A percentile compares a stretch with the other conserved stretches of the same genome.
These are phyloP conservation scores for Backusella luteola DNA, from an alignment of 192 early-diverging fungal genomes.

Conservation along the genomic window DNA sequence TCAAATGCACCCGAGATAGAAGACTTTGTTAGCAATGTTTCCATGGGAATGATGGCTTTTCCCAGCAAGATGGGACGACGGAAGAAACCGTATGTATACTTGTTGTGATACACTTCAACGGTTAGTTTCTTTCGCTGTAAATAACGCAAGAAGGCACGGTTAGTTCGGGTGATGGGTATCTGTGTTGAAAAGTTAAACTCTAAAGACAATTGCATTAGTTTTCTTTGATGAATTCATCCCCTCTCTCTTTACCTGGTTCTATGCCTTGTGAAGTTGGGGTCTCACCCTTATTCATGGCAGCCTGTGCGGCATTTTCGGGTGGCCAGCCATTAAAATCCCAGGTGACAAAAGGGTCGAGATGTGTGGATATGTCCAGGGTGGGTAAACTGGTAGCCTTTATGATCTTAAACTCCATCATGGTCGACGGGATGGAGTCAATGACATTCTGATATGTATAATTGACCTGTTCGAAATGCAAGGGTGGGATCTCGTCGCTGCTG, in stretches of 20 bases:
- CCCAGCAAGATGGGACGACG: conserved; percentile 58
- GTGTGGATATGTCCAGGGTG: conserved; percentile 49
- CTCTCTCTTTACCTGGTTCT: conserved; percentile 48
- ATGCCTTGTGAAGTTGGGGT: conserved; percentile 46
- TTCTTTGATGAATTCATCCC: neutral
- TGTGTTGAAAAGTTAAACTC: conserved; percentile 54
- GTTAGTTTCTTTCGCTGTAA: conserved; percentile 66
- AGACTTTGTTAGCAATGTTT: conserved; percentile 56
- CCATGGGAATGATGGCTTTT: conserved; percentile 53
- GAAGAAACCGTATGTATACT: conserved; percentile 50
- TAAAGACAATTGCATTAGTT: conserved; percentile 18
- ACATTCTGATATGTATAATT: conserved; percentile 49
- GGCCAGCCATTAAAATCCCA: conserved; percentile 80
- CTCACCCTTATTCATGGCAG: conserved; percentile 62
- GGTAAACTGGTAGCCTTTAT: conserved; percentile 55
- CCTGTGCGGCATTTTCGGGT: conserved; percentile 46
- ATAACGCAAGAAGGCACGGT: conserved; percentile 57
- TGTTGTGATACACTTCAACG: conserved; percentile 69
- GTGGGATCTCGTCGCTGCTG: conserved; percentile 34
- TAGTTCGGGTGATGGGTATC: conserved; percentile 60
- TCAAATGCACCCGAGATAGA: conserved; percentile 66
- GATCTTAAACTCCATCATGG: conserved; percentile 67
- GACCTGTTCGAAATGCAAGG: conserved; percentile 59
- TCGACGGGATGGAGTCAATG: conserved; percentile 51
- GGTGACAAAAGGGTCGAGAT: conserved; percentile 63